phyloP scores from a whole-genome alignment of 2,329 filamentous ascomycete genomes.

The Diaporthe eres region DNA sequence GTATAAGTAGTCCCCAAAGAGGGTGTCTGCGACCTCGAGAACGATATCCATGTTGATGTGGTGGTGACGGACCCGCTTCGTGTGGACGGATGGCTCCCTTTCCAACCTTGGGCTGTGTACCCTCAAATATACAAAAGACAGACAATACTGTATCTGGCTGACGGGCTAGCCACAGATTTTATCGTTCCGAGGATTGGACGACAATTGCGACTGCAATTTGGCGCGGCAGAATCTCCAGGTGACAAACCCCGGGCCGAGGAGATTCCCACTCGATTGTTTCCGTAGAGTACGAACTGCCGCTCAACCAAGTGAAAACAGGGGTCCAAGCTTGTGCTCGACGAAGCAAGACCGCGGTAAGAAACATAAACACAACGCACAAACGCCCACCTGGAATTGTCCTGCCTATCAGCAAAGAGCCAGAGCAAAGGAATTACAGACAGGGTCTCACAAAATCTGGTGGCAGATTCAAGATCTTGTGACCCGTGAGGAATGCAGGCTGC shows the following conservation, averaged over 20 bases:
- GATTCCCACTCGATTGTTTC: background rate
- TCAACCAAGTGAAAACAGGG: background rate
- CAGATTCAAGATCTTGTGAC: slow-evolving; percentile 1
- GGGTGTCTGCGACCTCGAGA: slow-evolving; percentile 87
- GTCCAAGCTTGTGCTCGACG: background rate
- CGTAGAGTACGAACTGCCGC: background rate
- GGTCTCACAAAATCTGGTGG: background rate
- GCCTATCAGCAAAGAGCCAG: background rate
- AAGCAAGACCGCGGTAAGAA: slow-evolving; percentile 4
- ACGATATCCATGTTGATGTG: slow-evolving; percentile 85
- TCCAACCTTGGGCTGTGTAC: background rate
- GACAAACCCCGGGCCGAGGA: background rate
- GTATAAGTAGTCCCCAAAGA: slow-evolving; percentile 84
- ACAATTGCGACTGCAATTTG: background rate
- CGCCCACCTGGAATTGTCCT: background rate
- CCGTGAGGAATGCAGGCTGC: background rate
- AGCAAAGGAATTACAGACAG: background rate
- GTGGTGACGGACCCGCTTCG: background rate
- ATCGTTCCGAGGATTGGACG: background rate
- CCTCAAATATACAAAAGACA: background rate
- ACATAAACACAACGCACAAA: background rate
- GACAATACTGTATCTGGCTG: too few species aligned
- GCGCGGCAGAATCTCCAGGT: background rate
- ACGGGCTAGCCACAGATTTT: background rate
- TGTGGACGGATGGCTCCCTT: background rate